These are phyloP conservation scores for Aspergillus mulundensis DNA, from an alignment of 495 filamentous ascomycete genomes.

Conservation along the genomic window DNA sequence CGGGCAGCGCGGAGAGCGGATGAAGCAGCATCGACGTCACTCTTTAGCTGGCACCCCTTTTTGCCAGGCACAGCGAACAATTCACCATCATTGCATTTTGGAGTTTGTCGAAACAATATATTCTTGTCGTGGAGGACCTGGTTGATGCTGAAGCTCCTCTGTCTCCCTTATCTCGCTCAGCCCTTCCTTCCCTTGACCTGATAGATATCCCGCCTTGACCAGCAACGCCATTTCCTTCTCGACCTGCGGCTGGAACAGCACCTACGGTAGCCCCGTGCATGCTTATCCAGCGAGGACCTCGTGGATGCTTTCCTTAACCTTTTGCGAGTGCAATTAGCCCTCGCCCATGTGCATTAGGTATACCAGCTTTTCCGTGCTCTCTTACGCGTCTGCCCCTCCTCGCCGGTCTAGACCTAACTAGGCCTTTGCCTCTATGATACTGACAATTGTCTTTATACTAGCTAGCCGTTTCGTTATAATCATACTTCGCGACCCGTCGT, in stretches of 20 bases:
- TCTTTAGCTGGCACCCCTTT: conserved; percentile 5
- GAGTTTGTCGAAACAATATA: background rate
- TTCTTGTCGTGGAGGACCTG: background rate
- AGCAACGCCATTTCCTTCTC: background rate
- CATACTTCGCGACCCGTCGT: background rate
- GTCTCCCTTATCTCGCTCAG: background rate
- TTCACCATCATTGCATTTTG: background rate
- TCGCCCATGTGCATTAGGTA: conserved; percentile 14
- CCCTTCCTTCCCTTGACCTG: background rate
- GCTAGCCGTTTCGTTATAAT: background rate
- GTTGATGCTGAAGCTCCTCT: background rate
- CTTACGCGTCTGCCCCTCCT: conserved; percentile 2
- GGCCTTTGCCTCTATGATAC: background rate
- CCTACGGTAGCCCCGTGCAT: conserved; percentile 32
- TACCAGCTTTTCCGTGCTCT: conserved; percentile 1
- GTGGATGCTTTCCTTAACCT: conserved; percentile 33
- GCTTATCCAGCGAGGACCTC: conserved; percentile 8
- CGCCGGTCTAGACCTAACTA: background rate
- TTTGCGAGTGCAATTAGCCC: conserved; percentile 22
- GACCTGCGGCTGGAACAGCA: conserved; percentile 6
- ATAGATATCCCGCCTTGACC: background rate
- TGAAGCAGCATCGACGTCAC: conserved; percentile 10
- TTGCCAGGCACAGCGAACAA: conserved; percentile 4
- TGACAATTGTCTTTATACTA: conserved; percentile 3
- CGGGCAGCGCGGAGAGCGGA: background rate